Conservation (phyloP, 129 eudicot species). For the Solidago caesia region DNA sequence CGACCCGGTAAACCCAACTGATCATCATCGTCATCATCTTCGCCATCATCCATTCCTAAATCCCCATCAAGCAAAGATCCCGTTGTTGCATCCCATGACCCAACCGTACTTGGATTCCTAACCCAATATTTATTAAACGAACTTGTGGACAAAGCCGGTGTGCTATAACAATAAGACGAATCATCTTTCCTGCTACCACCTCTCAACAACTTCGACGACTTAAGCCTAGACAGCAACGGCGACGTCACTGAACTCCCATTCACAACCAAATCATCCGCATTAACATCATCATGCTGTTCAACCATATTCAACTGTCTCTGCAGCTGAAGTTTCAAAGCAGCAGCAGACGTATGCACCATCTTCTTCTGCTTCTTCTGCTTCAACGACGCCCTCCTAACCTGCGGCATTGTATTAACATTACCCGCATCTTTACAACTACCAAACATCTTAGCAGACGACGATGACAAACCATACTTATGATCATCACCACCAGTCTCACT, state of each 20-base stretch:
- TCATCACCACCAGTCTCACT: constrained; percentile 39
- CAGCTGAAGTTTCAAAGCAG: constrained; percentile 39
- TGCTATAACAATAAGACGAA: constrained; percentile 70
- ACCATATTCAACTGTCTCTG: constrained; percentile 45
- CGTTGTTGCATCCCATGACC: constrained; percentile 87
- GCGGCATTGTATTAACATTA: constrained; percentile 25
- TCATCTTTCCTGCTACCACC: constrained; percentile 64
- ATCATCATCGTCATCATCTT: constrained; percentile 78
- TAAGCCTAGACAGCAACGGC: constrained; percentile 71
- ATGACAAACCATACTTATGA: constrained; percentile 34
- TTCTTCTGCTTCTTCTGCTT: constrained; percentile 48
- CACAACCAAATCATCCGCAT: constrained; percentile 54
- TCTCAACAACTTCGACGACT: constrained; percentile 46
- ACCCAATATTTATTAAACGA: constrained; percentile 52
- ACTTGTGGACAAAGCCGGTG: constrained; percentile 86
- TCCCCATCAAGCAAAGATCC: constrained; percentile 66
- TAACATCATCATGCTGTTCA: constrained; percentile 66
- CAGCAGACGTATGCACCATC: constrained; percentile 44
- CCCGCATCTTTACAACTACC: constrained; percentile 40
- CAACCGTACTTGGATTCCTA: constrained; percentile 73
- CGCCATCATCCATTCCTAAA: constrained; percentile 62
- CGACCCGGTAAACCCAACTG: constrained; percentile 68
- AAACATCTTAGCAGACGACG: constrained; percentile 38
- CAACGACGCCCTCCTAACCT: constrained; percentile 42
- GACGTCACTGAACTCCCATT: constrained; percentile 49